These are phyloP conservation scores for Mycosarcoma mackinlayi DNA, from an alignment of 1,284 basidiomycete species.

Conservation along the genomic window DNA sequence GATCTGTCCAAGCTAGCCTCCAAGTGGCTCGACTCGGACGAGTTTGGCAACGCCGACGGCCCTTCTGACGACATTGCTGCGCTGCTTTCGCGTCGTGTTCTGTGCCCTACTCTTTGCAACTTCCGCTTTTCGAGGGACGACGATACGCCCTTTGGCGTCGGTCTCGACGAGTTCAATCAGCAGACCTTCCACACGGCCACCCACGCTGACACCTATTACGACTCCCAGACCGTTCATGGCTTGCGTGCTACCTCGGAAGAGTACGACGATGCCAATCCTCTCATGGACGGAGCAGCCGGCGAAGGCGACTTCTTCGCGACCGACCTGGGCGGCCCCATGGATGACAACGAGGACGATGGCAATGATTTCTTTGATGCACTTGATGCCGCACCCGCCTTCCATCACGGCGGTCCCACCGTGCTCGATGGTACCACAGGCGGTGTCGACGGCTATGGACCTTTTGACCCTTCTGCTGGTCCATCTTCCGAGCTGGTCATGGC, in stretches of 20 bases:
- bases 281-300: constrained; percentile 19
- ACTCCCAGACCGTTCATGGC: constrained; percentile 10
- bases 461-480: constrained; percentile 45
- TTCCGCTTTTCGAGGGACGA: constrained; percentile 61
- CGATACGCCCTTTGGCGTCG: constrained; percentile 54
- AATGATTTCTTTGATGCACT: constrained; percentile 69
- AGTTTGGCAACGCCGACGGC: constrained; percentile 14
- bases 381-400: constrained; percentile 31
- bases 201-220: constrained; percentile 24
- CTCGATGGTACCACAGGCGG: constrained; percentile 41
- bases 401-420: constrained; percentile 36
- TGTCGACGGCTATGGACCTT: constrained; percentile 37
- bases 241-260: constrained; percentile 37
- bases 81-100: constrained; percentile 48
- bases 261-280: constrained; percentile 28
- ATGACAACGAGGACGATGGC: constrained; percentile 37
- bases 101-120: constrained; percentile 59
- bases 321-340: constrained; percentile 22
- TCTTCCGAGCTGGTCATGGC: constrained; percentile 81
- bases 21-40: constrained; percentile 48
- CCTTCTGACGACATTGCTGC: constrained; percentile 23
- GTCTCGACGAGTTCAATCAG: constrained; percentile 46
- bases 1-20: constrained; percentile 54
- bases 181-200: constrained; percentile 40
- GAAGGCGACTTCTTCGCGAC: constrained; percentile 42